phyloP scores from a whole-genome alignment of 2,329 filamentous ascomycete species.

The Stagonosporopsis chrysanthemi region DNA sequence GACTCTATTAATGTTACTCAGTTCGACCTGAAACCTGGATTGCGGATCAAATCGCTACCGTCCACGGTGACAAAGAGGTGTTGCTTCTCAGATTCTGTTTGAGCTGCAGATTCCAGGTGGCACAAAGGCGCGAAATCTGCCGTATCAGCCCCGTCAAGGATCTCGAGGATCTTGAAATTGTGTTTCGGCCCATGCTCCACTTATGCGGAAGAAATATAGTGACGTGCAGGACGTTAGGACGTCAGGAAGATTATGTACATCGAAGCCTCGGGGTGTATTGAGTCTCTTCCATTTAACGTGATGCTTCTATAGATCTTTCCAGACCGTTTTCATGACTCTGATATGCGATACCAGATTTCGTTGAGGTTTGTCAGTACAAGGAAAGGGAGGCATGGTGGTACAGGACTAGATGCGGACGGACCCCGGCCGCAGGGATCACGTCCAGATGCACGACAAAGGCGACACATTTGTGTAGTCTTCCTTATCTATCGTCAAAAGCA shows the following conservation, averaged over 20 bases:
- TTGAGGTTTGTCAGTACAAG: background rate
- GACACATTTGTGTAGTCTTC: background rate
- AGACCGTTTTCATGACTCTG: background rate
- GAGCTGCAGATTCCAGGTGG: slow-evolving; percentile 25
- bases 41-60: slow-evolving; percentile 34
- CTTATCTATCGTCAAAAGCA: background rate
- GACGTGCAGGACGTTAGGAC: background rate
- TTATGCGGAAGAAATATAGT: background rate
- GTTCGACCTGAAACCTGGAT: slow-evolving; percentile 44
- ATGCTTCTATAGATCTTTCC: background rate
- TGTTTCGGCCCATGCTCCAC: slow-evolving; percentile 9
- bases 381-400: slow-evolving; percentile 7
- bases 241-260: background rate
- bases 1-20: slow-evolving; percentile 38
- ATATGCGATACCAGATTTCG: background rate
- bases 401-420: background rate
- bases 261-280: background rate
- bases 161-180: slow-evolving; percentile 6
- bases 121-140: slow-evolving; percentile 25
- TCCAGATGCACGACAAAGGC: background rate
- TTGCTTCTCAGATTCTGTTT: slow-evolving; percentile 18
- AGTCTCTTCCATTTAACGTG: background rate
- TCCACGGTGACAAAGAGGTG: slow-evolving; percentile 22
- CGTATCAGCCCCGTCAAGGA: slow-evolving; percentile 25
- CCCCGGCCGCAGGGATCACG: background rate